Conservation (phyloP, 1,284 basidiomycete genomes). For the Ganoderma leucocontextum region DNA sequence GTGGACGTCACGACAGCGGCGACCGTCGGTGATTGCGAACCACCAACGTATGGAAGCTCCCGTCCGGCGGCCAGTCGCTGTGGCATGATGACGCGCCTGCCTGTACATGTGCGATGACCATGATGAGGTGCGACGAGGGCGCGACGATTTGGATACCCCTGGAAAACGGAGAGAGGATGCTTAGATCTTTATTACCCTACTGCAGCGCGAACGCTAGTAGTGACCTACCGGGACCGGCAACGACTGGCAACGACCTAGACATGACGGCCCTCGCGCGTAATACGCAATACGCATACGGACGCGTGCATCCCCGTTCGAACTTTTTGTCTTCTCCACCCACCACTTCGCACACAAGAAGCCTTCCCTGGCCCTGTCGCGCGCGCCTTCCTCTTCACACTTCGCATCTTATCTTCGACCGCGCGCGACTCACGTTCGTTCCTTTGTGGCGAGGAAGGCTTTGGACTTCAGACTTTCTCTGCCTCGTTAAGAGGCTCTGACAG, state of each 20-base stretch:
- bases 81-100: neutral
- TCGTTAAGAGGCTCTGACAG: slow-evolving; percentile 3
- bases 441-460: neutral
- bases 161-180: slow-evolving; percentile 9
- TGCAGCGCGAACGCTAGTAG: slow-evolving; percentile 17
- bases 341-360: slow-evolving; percentile 1
- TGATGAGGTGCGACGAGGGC: slow-evolving; percentile 4
- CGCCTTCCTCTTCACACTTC: neutral
- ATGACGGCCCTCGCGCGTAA: slow-evolving; percentile 1
- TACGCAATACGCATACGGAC: slow-evolving; percentile 4
- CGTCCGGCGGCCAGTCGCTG: slow-evolving; percentile 27
- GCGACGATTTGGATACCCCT: slow-evolving; percentile 16
- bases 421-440: slow-evolving; percentile 5
- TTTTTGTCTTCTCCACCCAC: neutral
- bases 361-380: slow-evolving; percentile 7
- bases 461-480: slow-evolving; percentile 5
- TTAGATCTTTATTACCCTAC: slow-evolving; percentile 27
- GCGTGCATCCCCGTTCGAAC: neutral
- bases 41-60: slow-evolving; percentile 26
- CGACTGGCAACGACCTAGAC: slow-evolving; percentile 21
- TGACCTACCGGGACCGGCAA: slow-evolving; percentile 14
- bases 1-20: slow-evolving; percentile 27
- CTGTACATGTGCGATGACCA: slow-evolving; percentile 2
- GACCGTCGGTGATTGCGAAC: slow-evolving; percentile 36
- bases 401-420: neutral